Percentiles rank a stretch among this genome's conserved stretches.
These are phyloP conservation scores for Clavispora phyllophila DNA, from an alignment of 805 yeast species.

Conservation along the genomic window DNA sequence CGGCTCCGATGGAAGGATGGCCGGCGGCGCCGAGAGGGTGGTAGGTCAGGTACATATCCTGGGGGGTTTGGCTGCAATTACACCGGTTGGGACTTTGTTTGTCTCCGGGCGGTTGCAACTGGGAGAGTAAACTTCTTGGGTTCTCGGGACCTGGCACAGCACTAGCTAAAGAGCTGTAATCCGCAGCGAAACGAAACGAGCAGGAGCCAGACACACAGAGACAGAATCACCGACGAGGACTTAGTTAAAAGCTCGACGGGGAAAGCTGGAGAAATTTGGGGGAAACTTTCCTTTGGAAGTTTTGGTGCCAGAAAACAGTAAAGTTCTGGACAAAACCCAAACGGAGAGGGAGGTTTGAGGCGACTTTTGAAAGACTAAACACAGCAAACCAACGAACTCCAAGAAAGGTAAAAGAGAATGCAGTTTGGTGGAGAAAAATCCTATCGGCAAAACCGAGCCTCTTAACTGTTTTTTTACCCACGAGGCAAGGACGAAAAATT, in stretches of 20 bases:
- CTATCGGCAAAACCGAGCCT: not conserved
- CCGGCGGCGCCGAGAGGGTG: not conserved
- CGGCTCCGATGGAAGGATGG: conserved; percentile 29
- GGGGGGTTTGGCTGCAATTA: not conserved
- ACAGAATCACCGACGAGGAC: conserved; percentile 21
- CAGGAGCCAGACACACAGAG: too few relatives aligned
- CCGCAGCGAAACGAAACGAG: not conserved
- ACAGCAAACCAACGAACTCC: conserved; percentile 1
- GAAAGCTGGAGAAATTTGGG: not conserved
- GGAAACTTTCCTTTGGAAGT: conserved; percentile 1
- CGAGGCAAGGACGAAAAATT: not conserved
- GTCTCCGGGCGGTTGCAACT: not conserved
- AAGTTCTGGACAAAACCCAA: not conserved
- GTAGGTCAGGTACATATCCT: conserved; percentile 16
- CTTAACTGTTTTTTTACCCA: not conserved
- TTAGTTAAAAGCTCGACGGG: conserved; percentile 37
- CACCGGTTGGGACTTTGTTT: not conserved
- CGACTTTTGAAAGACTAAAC: not conserved
- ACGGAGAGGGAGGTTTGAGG: not conserved
- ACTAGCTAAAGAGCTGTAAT: not conserved
- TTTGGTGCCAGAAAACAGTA: not conserved
- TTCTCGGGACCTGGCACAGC: not conserved
- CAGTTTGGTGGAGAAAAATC: not conserved
- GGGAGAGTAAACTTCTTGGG: not conserved
- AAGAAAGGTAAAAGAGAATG: conserved; percentile 1